Conservation (phyloP, 2,329 filamentous ascomycete species). For the Aspergillus felis region DNA sequence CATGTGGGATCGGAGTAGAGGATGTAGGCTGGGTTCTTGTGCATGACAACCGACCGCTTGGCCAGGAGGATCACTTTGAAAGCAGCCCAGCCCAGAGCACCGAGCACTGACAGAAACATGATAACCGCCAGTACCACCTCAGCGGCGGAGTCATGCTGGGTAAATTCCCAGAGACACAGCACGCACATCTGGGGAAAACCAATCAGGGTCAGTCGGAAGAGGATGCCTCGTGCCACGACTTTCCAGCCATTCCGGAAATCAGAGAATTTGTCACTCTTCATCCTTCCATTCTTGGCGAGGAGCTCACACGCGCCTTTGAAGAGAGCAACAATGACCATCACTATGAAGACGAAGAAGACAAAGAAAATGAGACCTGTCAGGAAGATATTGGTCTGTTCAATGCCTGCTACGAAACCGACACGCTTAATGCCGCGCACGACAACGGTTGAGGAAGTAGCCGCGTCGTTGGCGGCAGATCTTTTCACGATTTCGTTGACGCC, state of each 20-base stretch:
- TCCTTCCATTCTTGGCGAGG: conserved; percentile 68
- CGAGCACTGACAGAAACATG: conserved; percentile 77
- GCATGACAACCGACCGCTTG: conserved; percentile 80
- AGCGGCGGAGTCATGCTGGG: conserved; percentile 75
- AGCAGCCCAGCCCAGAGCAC: conserved; percentile 78
- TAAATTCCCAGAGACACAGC: conserved; percentile 91
- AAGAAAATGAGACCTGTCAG: conserved; percentile 89
- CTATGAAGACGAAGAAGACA: conserved; percentile 73
- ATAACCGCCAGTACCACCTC: conserved; percentile 84
- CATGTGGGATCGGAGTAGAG: conserved; percentile 92
- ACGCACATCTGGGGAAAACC: conserved; percentile 89
- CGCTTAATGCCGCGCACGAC: conserved; percentile 79
- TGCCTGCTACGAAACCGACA: conserved; percentile 78
- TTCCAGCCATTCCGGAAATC: conserved; percentile 95
- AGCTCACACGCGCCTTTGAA: conserved; percentile 82
- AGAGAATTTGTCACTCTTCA: conserved; percentile 80
- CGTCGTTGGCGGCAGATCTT: conserved; percentile 44
- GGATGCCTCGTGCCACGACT: conserved; percentile 85
- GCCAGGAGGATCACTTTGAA: conserved; percentile 87
- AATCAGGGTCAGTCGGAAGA: conserved; percentile 86
- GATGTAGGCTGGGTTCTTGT: conserved; percentile 95
- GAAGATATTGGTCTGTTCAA: conserved; percentile 90
- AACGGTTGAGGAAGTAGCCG: conserved; percentile 29
- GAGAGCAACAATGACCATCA: conserved; percentile 65
- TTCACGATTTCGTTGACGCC: conserved; percentile 45